Evolutionary conservation across 2,329 filamentous ascomycete genomes (phyloP).

Genomic region (Fusarium tricinctum): DNA sequence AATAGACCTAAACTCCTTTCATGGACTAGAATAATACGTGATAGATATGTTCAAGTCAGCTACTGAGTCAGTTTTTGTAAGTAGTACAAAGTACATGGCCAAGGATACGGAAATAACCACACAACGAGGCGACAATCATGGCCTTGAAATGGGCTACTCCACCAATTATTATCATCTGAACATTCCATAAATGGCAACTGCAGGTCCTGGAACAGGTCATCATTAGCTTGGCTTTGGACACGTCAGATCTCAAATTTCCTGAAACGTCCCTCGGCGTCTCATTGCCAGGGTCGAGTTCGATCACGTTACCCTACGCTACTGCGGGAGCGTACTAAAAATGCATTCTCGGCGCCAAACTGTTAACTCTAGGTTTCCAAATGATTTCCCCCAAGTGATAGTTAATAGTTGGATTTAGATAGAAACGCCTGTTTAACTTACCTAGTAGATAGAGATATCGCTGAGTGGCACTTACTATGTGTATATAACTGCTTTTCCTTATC

Average conservation of each 20-base stretch:
- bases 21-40: neutral
- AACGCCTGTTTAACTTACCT: too few species aligned
- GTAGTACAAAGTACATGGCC: too few species aligned
- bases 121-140: conserved; percentile 1
- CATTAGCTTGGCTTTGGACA: neutral
- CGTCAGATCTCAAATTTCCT: conserved; percentile 10
- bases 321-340: too few species aligned
- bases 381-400: too few species aligned
- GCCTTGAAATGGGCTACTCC: neutral
- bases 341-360: too few species aligned
- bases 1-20: neutral
- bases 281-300: neutral
- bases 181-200: conserved; percentile 1
- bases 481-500: too few species aligned
- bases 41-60: too few species aligned
- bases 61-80: too few species aligned
- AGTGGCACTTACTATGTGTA: too few species aligned
- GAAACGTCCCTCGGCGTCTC: conserved; percentile 3
- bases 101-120: neutral
- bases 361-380: too few species aligned
- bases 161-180: neutral
- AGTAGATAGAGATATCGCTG: too few species aligned
- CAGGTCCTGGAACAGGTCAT: conserved; percentile 3
- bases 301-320: neutral
- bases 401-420: too few species aligned